These are phyloP conservation scores for Paecilomyces variotii DNA, from an alignment of 2,329 filamentous ascomycete species.

Conservation along the genomic window DNA sequence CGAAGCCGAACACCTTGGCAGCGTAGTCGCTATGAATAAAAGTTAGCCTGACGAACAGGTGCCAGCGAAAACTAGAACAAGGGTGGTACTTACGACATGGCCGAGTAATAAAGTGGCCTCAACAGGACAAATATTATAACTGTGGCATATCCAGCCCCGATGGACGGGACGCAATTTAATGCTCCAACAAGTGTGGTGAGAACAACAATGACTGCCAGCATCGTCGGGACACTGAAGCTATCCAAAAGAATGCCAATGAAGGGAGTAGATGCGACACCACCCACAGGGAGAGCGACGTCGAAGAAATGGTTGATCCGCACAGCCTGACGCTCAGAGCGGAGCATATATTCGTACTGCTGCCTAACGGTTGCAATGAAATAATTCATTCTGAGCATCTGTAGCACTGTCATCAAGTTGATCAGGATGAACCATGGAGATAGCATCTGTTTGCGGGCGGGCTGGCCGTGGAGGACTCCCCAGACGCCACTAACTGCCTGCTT, in stretches of 20 bases:
- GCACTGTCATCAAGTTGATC: constrained; percentile 66
- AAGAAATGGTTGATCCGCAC: constrained; percentile 73
- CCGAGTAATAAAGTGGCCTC: constrained; percentile 83
- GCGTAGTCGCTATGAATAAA: constrained; percentile 58
- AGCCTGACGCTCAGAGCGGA: constrained; percentile 55
- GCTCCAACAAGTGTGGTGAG: constrained; percentile 68
- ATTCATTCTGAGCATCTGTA: constrained; percentile 73
- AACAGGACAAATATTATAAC: constrained; percentile 77
- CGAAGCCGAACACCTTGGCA: constrained; percentile 87
- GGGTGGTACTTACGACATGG: constrained; percentile 54
- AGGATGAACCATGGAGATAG: constrained; percentile 75
- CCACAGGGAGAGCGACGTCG: constrained; percentile 70
- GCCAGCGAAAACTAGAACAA: background rate
- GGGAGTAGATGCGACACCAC: constrained; percentile 72
- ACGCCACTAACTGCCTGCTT: constrained; percentile 66
- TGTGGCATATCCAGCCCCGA: constrained; percentile 61
- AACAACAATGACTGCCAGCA: constrained; percentile 61
- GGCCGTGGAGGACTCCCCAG: constrained; percentile 74
- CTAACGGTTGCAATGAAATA: constrained; percentile 81
- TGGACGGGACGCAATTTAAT: constrained; percentile 63
- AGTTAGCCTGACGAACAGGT: background rate
- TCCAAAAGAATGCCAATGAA: constrained; percentile 79
- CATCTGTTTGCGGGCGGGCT: constrained; percentile 63
- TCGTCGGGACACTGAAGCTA: constrained; percentile 62
- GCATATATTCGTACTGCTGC: constrained; percentile 70